Base-by-base conservation (phyloP, 2,329 filamentous ascomycete genomes). In the Xylaria sp. region DNA sequence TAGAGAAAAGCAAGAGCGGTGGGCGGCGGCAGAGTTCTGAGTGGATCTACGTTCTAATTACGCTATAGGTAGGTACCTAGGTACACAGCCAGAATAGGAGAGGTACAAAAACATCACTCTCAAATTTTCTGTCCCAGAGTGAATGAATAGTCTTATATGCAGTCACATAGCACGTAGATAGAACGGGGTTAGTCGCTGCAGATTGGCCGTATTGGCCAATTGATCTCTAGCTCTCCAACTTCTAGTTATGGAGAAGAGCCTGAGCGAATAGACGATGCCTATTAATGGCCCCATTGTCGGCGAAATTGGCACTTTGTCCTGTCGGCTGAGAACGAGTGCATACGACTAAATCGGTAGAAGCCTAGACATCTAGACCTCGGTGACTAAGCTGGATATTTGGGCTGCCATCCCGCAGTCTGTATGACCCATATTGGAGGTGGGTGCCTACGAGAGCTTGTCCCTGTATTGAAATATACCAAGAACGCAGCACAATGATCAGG, bases 1-100 rank as follows among this genome's bases (percentile, higher is more conserved):
- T 57, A 44, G 13, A 44, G 41, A 3, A 31, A 46, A n/a, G n/a
- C 4, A 0, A 20, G 25, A 51, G 65, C 65, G 65, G 65, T 67
- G 59, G 28, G 23, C 2, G 15, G 2, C 20, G 65, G 65, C 65
- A 67, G 65, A 67, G 58, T 31, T 18, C 3, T 20, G 44, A 0
- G 7, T 48, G 18, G n/a, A 46, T 1, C 41, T 15, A 44, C 25
- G 25, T 25, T 25, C 25, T 25, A 25, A 25, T 25, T 25, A 25
- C 25, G 25, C 25, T 44, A 13, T 23, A 50, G 7, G 3, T 51
- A 51, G 6, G 48, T 51, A 51, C 48, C 9, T 51, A n/a, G 25
- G 25, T 25, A 25, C 25, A 25, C 25, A 25, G 25, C 25, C 25
- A 25, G 25, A 25, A 25, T 25, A 25, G 25, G 25, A 25, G 25